Evolutionary conservation across 1,284 basidiomycete species (phyloP).

Genomic region (Apiotrichum mycotoxinovorans): DNA sequence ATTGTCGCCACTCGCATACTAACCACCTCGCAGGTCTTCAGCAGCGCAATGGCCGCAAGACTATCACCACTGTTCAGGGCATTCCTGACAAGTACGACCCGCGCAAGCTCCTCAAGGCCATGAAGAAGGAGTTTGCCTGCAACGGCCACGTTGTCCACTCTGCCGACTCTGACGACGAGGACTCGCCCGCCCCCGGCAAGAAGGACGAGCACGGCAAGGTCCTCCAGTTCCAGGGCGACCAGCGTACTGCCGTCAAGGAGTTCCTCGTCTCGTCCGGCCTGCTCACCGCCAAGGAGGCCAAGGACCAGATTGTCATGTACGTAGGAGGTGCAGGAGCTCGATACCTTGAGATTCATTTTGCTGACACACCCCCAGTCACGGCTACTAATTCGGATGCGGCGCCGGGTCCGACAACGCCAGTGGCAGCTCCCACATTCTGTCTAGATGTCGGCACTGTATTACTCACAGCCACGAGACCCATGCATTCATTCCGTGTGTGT

Average conservation of each 20-base stretch:
- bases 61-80: slow-evolving; percentile 95
- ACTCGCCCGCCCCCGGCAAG: slow-evolving; percentile 54
- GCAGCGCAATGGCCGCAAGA: slow-evolving; percentile 99
- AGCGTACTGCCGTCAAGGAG: slow-evolving; percentile 81
- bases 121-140: slow-evolving; percentile 99
- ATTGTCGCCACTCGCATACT: too few species aligned
- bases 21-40: slow-evolving; percentile 62
- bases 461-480: slow-evolving; percentile 8
- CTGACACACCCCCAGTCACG: slow-evolving; percentile 20
- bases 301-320: slow-evolving; percentile 51
- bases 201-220: slow-evolving; percentile 96
- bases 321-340: slow-evolving; percentile 9
- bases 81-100: slow-evolving; percentile 93
- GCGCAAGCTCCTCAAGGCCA: slow-evolving; percentile 97
- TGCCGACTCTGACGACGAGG: slow-evolving; percentile 46
- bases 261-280: slow-evolving; percentile 67
- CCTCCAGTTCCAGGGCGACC: slow-evolving; percentile 98
- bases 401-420: not conserved
- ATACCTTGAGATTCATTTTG: too few species aligned
- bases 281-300: slow-evolving; percentile 49
- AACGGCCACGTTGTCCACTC: slow-evolving; percentile 85
- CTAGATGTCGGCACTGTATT: slow-evolving; percentile 9
- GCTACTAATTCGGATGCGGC: slow-evolving; percentile 7
- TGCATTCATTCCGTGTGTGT: slow-evolving; percentile 4
- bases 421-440: not conserved